A percentile compares a stretch with the other conserved stretches of the same genome.
Conservation (phyloP, 192 early-diverging fungal species). For the Coemansia sp. region DNA sequence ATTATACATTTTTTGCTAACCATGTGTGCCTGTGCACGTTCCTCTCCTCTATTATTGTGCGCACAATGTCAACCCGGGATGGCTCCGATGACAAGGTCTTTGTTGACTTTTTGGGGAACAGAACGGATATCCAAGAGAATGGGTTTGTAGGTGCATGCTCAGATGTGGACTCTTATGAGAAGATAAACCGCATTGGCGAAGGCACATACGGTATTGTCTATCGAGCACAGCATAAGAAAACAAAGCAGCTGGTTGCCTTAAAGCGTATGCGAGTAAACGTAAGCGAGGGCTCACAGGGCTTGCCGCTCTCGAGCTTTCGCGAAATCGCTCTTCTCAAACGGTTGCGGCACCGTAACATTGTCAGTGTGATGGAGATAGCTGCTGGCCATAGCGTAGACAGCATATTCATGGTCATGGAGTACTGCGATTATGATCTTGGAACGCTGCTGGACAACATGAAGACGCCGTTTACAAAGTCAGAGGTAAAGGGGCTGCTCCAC, state of each 20-base stretch:
- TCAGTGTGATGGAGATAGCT: slow-evolving; percentile 69
- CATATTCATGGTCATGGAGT: slow-evolving; percentile 91
- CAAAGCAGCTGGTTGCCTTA: slow-evolving; percentile 57
- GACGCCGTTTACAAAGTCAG: slow-evolving; percentile 21
- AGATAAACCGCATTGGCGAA: slow-evolving; percentile 86
- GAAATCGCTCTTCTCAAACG: slow-evolving; percentile 71
- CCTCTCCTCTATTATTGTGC: not conserved
- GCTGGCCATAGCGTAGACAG: slow-evolving; percentile 69
- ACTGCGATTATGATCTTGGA: slow-evolving; percentile 65
- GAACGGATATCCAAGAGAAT: slow-evolving; percentile 16
- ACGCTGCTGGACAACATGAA: slow-evolving; percentile 30
- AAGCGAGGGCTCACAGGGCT: slow-evolving; percentile 50
- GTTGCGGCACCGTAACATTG: slow-evolving; percentile 73
- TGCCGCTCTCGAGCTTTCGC: slow-evolving; percentile 73
- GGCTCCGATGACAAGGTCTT: not conserved
- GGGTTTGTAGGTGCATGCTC: slow-evolving; percentile 69
- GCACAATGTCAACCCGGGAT: not conserved
- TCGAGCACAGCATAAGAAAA: slow-evolving; percentile 59
- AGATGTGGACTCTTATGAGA: slow-evolving; percentile 85
- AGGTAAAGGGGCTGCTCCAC: slow-evolving; percentile 70
- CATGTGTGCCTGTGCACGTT: not conserved
- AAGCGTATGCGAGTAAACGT: slow-evolving; percentile 64
- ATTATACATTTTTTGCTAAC: not conserved
- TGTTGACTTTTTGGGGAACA: slow-evolving; percentile 32
- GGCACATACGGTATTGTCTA: slow-evolving; percentile 94